Percentiles rank a stretch among this genome's conserved stretches.
phyloP scores from a whole-genome alignment of 129 eudicot species.

The Silybum marianum region DNA sequence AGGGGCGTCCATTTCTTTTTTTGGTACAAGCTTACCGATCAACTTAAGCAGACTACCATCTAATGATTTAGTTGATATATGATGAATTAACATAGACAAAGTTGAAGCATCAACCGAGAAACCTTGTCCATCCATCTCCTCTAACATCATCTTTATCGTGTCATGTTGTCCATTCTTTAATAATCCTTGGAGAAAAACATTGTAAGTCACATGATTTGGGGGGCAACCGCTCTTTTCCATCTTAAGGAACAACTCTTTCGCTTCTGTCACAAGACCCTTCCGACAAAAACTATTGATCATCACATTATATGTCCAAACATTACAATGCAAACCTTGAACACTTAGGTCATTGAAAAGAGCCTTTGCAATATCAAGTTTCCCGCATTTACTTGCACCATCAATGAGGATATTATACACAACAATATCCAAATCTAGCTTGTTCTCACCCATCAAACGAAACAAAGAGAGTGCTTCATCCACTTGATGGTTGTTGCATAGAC shows the following conservation, averaged over 20 bases:
- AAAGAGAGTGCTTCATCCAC: background rate
- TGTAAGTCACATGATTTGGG: background rate
- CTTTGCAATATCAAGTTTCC: background rate
- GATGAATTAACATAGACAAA: too few relatives aligned
- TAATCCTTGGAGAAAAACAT: background rate
- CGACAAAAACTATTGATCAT: too few relatives aligned
- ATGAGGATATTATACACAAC: background rate
- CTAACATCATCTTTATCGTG: background rate
- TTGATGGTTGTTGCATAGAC: too few relatives aligned
- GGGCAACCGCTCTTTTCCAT: background rate
- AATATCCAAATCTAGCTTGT: background rate
- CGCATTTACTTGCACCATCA: background rate
- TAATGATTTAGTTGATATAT: too few relatives aligned
- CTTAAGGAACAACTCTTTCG: background rate
- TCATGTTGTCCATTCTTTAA: background rate
- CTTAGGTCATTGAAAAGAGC: background rate
- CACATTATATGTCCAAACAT: too few relatives aligned
- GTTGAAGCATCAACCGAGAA: too few relatives aligned
- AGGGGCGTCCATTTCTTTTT: too few relatives aligned
- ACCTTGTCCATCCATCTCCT: background rate
- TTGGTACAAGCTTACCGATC: too few relatives aligned
- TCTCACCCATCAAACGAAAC: background rate
- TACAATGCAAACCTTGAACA: background rate
- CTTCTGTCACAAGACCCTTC: background rate
- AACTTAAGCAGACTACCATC: too few relatives aligned